These are phyloP conservation scores for Fraxinus sp. DNA, from an alignment of 305 asterid genomes.

Conservation along the genomic window DNA sequence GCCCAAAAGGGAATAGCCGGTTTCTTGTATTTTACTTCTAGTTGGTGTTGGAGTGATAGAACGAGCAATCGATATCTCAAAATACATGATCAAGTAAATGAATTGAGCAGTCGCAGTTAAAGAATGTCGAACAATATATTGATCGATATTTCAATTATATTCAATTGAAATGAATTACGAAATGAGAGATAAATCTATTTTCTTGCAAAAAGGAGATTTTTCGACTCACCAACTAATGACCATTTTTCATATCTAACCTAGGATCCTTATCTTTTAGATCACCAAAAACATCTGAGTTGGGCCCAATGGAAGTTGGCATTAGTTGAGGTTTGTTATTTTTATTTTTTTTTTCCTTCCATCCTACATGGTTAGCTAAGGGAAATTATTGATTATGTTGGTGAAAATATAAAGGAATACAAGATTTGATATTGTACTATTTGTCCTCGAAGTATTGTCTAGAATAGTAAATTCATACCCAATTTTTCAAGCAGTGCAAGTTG, in stretches of 20 bases:
- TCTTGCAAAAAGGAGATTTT: neutral
- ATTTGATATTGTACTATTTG: neutral
- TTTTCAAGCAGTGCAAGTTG: neutral
- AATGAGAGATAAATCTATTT: neutral
- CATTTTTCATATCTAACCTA: neutral
- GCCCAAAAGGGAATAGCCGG: neutral
- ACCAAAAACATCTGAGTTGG: slow-evolving; percentile 20
- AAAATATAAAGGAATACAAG: neutral
- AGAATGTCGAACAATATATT: neutral
- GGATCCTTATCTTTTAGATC: slow-evolving; percentile 11
- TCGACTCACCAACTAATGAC: neutral
- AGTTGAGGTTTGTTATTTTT: slow-evolving; percentile 22
- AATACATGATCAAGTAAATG: neutral
- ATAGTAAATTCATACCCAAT: neutral
- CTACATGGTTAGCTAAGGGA: neutral
- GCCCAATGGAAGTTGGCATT: slow-evolving; percentile 20
- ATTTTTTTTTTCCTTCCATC: neutral
- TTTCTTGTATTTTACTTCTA: neutral
- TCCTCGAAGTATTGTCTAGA: neutral
- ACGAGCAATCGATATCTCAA: neutral
- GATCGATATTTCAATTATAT: neutral
- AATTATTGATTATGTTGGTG: neutral
- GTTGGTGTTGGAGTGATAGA: neutral
- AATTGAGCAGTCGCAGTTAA: neutral
- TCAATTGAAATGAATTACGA: neutral